Evolutionary conservation across 805 yeast species (phyloP), one percentile per base, ranked within the genome.

Genomic region (Torulaspora quercuum): DNA sequence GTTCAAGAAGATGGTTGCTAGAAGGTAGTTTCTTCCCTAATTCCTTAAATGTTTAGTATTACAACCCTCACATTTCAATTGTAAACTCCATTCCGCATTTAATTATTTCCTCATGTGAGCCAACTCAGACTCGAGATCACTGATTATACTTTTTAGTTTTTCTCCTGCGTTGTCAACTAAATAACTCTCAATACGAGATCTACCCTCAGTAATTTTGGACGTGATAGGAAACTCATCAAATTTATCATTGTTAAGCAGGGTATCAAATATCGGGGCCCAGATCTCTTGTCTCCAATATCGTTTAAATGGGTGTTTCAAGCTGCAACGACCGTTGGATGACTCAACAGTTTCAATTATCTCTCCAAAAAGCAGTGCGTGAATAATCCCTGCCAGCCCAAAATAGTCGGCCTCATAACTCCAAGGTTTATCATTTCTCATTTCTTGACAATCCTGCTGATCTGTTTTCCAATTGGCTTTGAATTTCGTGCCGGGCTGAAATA

Each of bases 391-490:
- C 12, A 85, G 44, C 0, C 95, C 95, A 56, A 73, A 82, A 54
- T 86, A 86, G 61, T 88, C 97, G 3, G 81, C 79, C 53, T 88
- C 87, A 51, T 72, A 84, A 2, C 75, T 73, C 94, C 95, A 88
- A 0, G 82, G 72, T 33, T 66, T 52, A 3, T 71, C 65, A 3
- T 70, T 59, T 36, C 76, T 64, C 78, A 84, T 76, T 49, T 81
- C 86, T 4, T 76, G 75, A 53, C 94, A 85, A 48, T 83, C 94
- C 45, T 76, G 83, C 37, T 73, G 69, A 44, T 79, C 83, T 1
- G 77, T 63, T 19, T 69, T 67, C 79, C 83, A 78, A 46, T 73
- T 68, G 12, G 82, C 71, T 25, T 66, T 59, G 56, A 86, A 88
- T 39, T 68, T 64, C 0, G 73, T 74, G 18, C 68, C 68, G 0